Conservation (phyloP, 2,329 filamentous ascomycete species). For the Ophiostoma tasmaniense region DNA sequence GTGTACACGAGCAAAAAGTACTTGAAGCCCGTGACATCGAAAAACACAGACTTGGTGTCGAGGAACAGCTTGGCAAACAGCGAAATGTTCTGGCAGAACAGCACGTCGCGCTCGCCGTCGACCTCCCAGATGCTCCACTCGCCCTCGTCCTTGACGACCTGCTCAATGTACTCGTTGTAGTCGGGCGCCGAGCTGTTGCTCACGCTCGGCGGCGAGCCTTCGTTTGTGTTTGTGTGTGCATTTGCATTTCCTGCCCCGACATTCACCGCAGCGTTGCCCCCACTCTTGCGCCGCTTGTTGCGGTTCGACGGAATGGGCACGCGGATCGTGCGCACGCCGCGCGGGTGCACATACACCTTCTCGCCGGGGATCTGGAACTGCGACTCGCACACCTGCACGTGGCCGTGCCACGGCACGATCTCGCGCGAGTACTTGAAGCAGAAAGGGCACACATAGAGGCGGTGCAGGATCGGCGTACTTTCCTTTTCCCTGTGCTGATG, state of each 20-base stretch:
- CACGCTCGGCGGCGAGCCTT: no score
- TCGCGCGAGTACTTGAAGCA: constrained; percentile 87
- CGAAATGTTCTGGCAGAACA: constrained; percentile 92
- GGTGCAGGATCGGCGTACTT: constrained; percentile 44
- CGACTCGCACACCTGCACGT: constrained; percentile 50
- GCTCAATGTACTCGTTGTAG: constrained; percentile 30
- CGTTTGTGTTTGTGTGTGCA: no score
- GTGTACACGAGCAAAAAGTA: constrained; percentile 87
- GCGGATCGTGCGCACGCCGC: constrained; percentile 34
- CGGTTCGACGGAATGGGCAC: constrained; percentile 26
- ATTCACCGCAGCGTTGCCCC: constrained; percentile 26
- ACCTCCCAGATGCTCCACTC: constrained; percentile 87
- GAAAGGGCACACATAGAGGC: constrained; percentile 78
- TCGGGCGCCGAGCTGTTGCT: constrained; percentile 12
- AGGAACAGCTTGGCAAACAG: constrained; percentile 96
- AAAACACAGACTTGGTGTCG: constrained; percentile 97
- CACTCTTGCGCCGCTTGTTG: not conserved
- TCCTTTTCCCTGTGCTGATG: constrained; percentile 25
- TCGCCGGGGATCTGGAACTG: constrained; percentile 50
- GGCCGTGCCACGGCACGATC: constrained; percentile 48
- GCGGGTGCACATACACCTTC: constrained; percentile 62
- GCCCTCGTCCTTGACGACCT: constrained; percentile 49
- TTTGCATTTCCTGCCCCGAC: not conserved
- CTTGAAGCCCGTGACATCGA: constrained; percentile 87
- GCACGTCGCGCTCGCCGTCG: constrained; percentile 75